These are phyloP conservation scores for Dissophora ornata DNA, from an alignment of 192 early-diverging fungal genomes.

Conservation along the genomic window DNA sequence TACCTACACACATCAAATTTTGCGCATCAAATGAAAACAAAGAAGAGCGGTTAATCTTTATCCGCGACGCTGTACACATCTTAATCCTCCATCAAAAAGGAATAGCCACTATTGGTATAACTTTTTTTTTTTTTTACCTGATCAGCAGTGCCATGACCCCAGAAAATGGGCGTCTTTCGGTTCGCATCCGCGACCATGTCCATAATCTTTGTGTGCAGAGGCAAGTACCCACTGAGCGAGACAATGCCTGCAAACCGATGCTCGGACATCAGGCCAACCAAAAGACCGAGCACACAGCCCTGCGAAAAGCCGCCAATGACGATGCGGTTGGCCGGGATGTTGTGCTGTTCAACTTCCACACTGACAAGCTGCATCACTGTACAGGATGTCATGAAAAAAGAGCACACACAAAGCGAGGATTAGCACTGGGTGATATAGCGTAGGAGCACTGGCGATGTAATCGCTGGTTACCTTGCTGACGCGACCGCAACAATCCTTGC, in stretches of 20 bases:
- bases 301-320: slow-evolving; percentile 97
- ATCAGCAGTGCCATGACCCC: slow-evolving; percentile 88
- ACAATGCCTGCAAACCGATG: slow-evolving; percentile 58
- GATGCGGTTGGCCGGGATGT: slow-evolving; percentile 85
- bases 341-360: slow-evolving; percentile 75
- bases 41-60: background rate
- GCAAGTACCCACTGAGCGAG: slow-evolving; percentile 83
- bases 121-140: slow-evolving; percentile 27
- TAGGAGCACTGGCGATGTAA: too few species aligned
- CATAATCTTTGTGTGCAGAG: slow-evolving; percentile 62
- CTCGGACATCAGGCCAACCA: slow-evolving; percentile 77
- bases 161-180: slow-evolving; percentile 80
- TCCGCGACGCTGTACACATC: too few species aligned
- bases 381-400: slow-evolving; percentile 62
- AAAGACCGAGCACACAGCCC: slow-evolving; percentile 81
- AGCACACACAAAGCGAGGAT: too few species aligned
- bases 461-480: slow-evolving; percentile 48
- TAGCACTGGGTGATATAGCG: too few species aligned
- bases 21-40: background rate
- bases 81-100: too few species aligned
- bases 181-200: slow-evolving; percentile 67
- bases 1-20: too few species aligned
- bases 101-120: too few species aligned
- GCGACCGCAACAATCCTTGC: slow-evolving; percentile 66
- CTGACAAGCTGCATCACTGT: slow-evolving; percentile 58